Conservation (phyloP, 495 filamentous ascomycete genomes). For the Lophiostoma macrostomum region DNA sequence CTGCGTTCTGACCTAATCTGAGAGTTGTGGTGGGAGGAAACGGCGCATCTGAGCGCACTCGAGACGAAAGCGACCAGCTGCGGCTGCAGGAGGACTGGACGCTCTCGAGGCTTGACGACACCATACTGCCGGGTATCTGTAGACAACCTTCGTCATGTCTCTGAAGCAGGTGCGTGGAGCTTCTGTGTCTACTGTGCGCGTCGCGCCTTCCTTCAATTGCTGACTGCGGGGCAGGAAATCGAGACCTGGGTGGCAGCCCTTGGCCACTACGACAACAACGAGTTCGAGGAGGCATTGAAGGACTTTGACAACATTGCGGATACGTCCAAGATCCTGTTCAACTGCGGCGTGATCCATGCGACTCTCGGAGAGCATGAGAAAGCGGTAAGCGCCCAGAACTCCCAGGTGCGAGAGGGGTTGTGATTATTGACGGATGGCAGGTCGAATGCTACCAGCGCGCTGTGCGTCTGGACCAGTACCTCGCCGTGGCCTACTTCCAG, state of each 20-base stretch:
- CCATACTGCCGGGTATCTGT: conserved; percentile 31
- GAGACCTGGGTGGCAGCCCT: conserved; percentile 96
- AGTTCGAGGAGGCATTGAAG: conserved; percentile 82
- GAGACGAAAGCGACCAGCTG: conserved; percentile 6
- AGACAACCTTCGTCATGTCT: conserved; percentile 34
- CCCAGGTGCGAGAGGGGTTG: neutral
- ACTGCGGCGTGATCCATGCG: conserved; percentile 96
- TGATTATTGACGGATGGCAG: conserved; percentile 46
- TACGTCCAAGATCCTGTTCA: conserved; percentile 98
- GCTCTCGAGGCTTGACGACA: conserved; percentile 27
- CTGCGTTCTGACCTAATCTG: conserved; percentile 1
- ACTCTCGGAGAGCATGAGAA: conserved; percentile 94
- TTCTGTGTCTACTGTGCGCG: neutral
- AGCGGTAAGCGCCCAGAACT: conserved; percentile 62
- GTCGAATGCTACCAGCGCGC: conserved; percentile 93
- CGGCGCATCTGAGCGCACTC: conserved; percentile 2
- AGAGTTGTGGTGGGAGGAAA: neutral
- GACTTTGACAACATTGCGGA: conserved; percentile 84
- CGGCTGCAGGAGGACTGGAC: conserved; percentile 1
- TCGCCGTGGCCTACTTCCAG: conserved; percentile 97
- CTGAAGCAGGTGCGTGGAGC: conserved; percentile 34
- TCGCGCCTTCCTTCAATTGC: conserved; percentile 9
- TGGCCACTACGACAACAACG: conserved; percentile 89
- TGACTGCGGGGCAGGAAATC: conserved; percentile 71
- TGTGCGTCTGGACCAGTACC: conserved; percentile 83